Evolutionary conservation across 202 grass and related monocot genomes (phyloP), one percentile per base, ranked within the genome.

Genomic region (Setaria viridis): DNA sequence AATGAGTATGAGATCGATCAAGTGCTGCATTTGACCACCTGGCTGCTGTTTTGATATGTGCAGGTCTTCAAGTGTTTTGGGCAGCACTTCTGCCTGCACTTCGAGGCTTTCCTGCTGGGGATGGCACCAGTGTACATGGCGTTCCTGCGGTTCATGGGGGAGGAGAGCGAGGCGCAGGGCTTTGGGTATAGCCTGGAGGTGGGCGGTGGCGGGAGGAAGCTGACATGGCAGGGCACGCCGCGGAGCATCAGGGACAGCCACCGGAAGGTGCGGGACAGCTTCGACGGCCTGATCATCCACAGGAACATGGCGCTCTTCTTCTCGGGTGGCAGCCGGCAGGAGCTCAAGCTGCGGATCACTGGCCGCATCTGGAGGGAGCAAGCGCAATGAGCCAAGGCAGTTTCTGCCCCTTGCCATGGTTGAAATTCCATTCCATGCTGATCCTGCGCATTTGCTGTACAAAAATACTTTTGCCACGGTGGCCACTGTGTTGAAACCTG

Each of bases 151-250:
- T 97, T 97, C 85, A 97, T 97, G 94, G 94, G 94, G 0, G 92
- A 97, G 43, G 94, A 97, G 54, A 94, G 84, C 12, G 94, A 97
- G 39, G 94, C 94, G 0, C 88, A 86, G 78, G 83, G 83, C 76
- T 97, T 92, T 41, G 92, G 86, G 80, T 97, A 94, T 85, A 97
- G 92, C 81, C 88, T 97, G n/a, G 94, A 97, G 77, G 94, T 97
- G 43, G 94, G 92, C 0, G 88, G 90, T 3, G 90, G 87, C 5
- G 85, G 87, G 46, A 89, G 88, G 90, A 97, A 89, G 67, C 90
- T 97, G 86, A 92, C 87, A 2, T 97, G 92, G 94, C 90, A 97
- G 74, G 92, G 94, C 66, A 91, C 83, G 2, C 94, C 94, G 0
- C 78, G 94, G 77, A 94, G 94, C 85, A 89, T 97, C 89, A 81